phyloP scores from a whole-genome alignment of 768 basidiomycete species.

The Xerocomus brunneocitrinus region DNA sequence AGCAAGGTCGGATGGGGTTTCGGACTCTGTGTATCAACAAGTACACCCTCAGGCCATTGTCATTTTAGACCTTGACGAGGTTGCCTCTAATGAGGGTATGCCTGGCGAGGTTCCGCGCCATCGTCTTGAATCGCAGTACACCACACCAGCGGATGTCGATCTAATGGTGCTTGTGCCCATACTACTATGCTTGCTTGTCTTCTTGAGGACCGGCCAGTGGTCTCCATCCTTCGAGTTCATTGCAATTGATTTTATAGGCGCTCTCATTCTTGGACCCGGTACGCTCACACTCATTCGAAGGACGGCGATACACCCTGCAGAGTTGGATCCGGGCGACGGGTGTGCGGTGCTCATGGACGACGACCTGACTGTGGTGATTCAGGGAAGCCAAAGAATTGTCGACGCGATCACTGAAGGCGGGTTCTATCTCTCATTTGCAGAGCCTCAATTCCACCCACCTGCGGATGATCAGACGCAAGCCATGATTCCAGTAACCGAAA shows the following conservation, averaged over 20 bases:
- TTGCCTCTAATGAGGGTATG: background rate
- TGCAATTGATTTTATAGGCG: slow-evolving; percentile 5
- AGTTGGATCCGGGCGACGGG: slow-evolving; percentile 7
- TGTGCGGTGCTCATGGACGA: slow-evolving; percentile 20
- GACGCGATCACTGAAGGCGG: slow-evolving; percentile 18
- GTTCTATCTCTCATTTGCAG: slow-evolving; percentile 17
- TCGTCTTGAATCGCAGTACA: slow-evolving; percentile 6
- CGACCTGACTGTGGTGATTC: slow-evolving; percentile 10
- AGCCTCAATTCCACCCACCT: background rate
- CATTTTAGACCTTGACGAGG: slow-evolving; percentile 11
- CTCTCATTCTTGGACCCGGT: slow-evolving; percentile 16
- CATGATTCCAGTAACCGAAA: background rate
- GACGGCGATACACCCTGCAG: slow-evolving; percentile 4
- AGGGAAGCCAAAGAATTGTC: slow-evolving; percentile 12
- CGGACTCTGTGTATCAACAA: background rate
- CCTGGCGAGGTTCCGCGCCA: background rate
- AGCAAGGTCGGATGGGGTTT: background rate
- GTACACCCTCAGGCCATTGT: slow-evolving; percentile 5
- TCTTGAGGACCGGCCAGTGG: slow-evolving; percentile 6
- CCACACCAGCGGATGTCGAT: slow-evolving; percentile 8
- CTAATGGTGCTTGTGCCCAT: slow-evolving; percentile 13
- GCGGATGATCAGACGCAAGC: background rate
- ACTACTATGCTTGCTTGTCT: slow-evolving; percentile 7
- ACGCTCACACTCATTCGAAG: slow-evolving; percentile 15
- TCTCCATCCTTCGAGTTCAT: slow-evolving; percentile 5